These are phyloP conservation scores for Rhizomucor miehei DNA, from an alignment of 371 early-diverging fungal genomes.

Conservation along the genomic window DNA sequence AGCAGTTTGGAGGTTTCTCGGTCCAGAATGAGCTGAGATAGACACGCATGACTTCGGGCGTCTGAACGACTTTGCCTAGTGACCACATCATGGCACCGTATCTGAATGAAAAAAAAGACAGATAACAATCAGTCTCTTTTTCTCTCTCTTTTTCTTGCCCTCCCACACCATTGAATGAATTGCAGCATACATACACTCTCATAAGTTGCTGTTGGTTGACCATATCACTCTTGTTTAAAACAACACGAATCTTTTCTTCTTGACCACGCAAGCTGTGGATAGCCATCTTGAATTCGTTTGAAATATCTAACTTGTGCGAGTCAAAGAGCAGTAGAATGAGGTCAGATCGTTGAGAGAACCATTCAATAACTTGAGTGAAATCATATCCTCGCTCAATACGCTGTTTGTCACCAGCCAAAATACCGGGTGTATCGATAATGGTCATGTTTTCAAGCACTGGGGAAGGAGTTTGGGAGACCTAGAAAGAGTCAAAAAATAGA, in stretches of 20 bases:
- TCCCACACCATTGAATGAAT: no score
- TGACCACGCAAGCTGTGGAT: constrained; percentile 76
- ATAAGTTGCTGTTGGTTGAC: constrained; percentile 84
- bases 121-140: background rate
- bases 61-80: constrained; percentile 82
- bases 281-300: constrained; percentile 83
- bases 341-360: constrained; percentile 87
- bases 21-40: constrained; percentile 83
- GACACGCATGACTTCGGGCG: constrained; percentile 88
- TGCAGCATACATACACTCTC: constrained; percentile 67
- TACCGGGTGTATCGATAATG: constrained; percentile 87
- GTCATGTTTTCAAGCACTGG: constrained; percentile 78
- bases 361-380: constrained; percentile 75
- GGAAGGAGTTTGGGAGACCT: constrained; percentile 73
- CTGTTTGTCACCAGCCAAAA: constrained; percentile 86
- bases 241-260: constrained; percentile 82
- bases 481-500: background rate
- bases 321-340: constrained; percentile 85
- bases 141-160: background rate
- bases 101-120: constrained; percentile 18
- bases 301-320: constrained; percentile 86
- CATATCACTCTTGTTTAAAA: constrained; percentile 87
- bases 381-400: constrained; percentile 77
- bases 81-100: constrained; percentile 95
- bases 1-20: constrained; percentile 66